Conservation (phyloP, 1,284 basidiomycete genomes). For the Microbotryomycetes sp. region DNA sequence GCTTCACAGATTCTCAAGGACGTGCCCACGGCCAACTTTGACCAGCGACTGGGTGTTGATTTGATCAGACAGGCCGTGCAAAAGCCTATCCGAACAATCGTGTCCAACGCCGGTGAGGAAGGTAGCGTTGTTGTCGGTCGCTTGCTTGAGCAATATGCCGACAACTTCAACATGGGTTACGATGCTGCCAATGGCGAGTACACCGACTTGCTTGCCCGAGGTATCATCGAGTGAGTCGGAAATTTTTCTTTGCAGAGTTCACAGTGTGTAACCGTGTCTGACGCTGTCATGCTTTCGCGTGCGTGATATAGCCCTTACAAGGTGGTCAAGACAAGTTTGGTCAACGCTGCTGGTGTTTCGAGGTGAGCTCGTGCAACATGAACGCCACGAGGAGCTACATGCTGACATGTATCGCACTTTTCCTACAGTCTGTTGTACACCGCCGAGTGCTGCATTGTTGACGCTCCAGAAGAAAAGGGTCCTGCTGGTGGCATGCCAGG, state of each 20-base stretch:
- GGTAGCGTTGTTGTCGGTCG: constrained; percentile 86
- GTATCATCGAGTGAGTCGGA: constrained; percentile 61
- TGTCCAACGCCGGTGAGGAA: constrained; percentile 93
- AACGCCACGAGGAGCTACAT: not conserved
- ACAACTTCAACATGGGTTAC: constrained; percentile 67
- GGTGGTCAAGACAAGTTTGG: constrained; percentile 80
- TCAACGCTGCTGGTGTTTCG: constrained; percentile 59
- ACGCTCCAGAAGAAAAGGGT: constrained; percentile 70
- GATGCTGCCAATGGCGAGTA: constrained; percentile 87
- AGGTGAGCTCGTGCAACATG: not conserved
- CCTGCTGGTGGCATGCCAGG: constrained; percentile 47
- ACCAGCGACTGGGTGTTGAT: constrained; percentile 91
- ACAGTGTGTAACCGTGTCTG: not conserved
- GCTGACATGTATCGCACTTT: not conserved
- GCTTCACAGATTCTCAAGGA: constrained; percentile 73
- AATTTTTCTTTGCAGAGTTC: not conserved
- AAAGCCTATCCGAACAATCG: constrained; percentile 72
- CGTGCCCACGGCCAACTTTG: constrained; percentile 84
- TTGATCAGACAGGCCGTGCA: constrained; percentile 86
- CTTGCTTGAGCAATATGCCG: constrained; percentile 62
- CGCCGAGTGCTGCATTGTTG: constrained; percentile 86
- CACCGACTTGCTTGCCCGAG: constrained; percentile 86
- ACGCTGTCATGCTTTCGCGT: not conserved
- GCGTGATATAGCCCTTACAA: constrained; percentile 60
- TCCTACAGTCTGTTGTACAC: constrained; percentile 87